Evolutionary conservation across 106 monocot genomes (phyloP).

Genomic region (Phalaenopsis aphrodite): DNA sequence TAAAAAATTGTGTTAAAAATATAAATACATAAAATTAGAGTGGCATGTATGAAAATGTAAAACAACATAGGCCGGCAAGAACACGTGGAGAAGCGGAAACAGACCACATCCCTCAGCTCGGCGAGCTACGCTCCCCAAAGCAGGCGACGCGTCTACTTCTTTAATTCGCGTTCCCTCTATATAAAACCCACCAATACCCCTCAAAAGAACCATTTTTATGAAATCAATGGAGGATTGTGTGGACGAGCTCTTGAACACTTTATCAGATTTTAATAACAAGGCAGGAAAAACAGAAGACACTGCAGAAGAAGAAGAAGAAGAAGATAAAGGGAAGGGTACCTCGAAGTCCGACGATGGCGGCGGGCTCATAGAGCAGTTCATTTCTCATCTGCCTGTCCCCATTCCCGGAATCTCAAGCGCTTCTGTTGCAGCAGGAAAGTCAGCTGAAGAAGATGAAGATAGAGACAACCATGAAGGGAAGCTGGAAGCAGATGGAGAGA

Average conservation of each 20-base stretch:
- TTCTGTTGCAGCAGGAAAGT: neutral
- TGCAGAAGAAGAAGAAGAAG: neutral
- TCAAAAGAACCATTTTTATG: neutral
- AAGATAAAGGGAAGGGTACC: neutral
- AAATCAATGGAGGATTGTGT: neutral
- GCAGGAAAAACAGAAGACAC: neutral
- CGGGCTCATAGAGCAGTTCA: neutral
- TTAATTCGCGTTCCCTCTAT: neutral
- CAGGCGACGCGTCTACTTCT: neutral
- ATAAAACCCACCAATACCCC: neutral
- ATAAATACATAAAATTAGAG: too few species aligned
- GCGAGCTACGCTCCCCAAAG: neutral
- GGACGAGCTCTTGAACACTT: neutral
- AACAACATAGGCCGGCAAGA: neutral
- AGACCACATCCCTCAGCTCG: neutral
- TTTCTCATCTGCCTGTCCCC: conserved; percentile 4
- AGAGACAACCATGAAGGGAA: too few species aligned
- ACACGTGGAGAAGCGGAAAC: neutral
- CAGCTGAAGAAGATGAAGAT: neutral
- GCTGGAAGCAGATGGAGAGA: neutral
- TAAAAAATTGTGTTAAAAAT: too few species aligned
- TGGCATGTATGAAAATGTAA: too few species aligned
- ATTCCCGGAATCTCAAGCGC: neutral
- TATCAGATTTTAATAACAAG: neutral
- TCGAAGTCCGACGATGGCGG: neutral